Percentiles rank a stretch among this genome's conserved stretches.
phyloP scores from a whole-genome alignment of 108 stramenopile species.

The Pelagomonas calceolata region DNA sequence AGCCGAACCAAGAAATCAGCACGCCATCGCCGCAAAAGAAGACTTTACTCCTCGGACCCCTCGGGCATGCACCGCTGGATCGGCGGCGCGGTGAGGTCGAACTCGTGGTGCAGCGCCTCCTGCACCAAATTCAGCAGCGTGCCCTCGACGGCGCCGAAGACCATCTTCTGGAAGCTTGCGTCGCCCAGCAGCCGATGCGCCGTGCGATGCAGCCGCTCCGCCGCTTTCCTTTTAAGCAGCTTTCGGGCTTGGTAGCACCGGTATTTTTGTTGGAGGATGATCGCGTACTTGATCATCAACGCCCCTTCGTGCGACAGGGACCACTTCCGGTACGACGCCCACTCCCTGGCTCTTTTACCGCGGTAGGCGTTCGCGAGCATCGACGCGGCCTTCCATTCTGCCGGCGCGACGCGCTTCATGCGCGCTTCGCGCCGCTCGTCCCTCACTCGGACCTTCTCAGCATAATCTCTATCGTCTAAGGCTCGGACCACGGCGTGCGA shows the following conservation, averaged over 20 bases:
- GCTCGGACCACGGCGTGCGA: neutral
- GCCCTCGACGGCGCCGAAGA: neutral
- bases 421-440: neutral
- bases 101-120: conserved; percentile 7
- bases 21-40: too few species aligned
- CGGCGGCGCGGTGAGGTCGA: too few species aligned
- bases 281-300: neutral
- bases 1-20: too few species aligned
- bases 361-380: neutral
- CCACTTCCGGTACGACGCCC: neutral
- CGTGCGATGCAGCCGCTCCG: neutral
- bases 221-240: neutral
- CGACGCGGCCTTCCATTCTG: neutral
- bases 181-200: neutral
- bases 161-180: conserved; percentile 1
- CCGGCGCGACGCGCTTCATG: neutral
- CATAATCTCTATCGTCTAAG: conserved; percentile 5
- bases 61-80: too few species aligned
- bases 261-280: neutral
- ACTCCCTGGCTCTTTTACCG: neutral
- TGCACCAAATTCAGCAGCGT: conserved; percentile 6
- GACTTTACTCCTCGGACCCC: too few species aligned
- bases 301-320: neutral
- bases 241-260: neutral
- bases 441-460: neutral